These are phyloP conservation scores for Salix suchowensis DNA, from an alignment of 345 rosid genomes.

Conservation along the genomic window DNA sequence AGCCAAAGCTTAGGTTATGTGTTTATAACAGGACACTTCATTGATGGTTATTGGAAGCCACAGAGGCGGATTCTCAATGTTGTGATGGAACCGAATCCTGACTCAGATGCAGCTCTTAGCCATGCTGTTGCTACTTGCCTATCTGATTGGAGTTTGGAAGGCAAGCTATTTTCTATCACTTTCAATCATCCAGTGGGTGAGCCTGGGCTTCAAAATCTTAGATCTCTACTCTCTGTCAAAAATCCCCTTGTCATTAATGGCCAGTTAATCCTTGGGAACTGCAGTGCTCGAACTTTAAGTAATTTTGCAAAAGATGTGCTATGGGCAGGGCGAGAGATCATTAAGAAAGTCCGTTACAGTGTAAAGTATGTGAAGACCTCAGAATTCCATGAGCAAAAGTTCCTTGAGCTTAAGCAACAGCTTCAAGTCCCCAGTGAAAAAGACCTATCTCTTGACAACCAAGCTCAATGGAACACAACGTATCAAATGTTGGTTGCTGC, in stretches of 20 bases:
- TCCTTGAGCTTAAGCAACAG: slow-evolving; percentile 78
- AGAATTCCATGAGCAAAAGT: slow-evolving; percentile 80
- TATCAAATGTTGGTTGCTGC: slow-evolving; percentile 84
- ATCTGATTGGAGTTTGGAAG: slow-evolving; percentile 79
- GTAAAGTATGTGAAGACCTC: slow-evolving; percentile 84
- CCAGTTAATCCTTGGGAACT: slow-evolving; percentile 65
- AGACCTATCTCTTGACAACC: slow-evolving; percentile 63
- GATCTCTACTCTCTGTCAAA: slow-evolving; percentile 60
- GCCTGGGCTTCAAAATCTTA: slow-evolving; percentile 55
- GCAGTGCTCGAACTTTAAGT: slow-evolving; percentile 56
- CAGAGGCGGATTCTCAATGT: slow-evolving; percentile 71
- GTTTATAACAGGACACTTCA: slow-evolving; percentile 70
- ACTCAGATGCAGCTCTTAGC: slow-evolving; percentile 61
- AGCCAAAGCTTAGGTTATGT: slow-evolving; percentile 65
- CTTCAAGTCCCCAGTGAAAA: slow-evolving; percentile 81
- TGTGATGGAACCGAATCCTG: slow-evolving; percentile 80
- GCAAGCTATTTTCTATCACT: slow-evolving; percentile 70
- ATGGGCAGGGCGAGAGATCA: slow-evolving; percentile 43
- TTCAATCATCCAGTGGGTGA: slow-evolving; percentile 51
- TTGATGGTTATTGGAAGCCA: slow-evolving; percentile 78
- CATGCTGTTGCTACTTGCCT: slow-evolving; percentile 80
- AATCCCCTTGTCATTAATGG: slow-evolving; percentile 74
- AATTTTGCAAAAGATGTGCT: slow-evolving; percentile 59
- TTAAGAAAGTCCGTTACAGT: slow-evolving; percentile 70
- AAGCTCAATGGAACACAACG: slow-evolving; percentile 76